Percentiles rank a stretch among this genome's conserved stretches.
phyloP scores from a whole-genome alignment of 1,284 basidiomycete genomes.

The Cerrena zonata region DNA sequence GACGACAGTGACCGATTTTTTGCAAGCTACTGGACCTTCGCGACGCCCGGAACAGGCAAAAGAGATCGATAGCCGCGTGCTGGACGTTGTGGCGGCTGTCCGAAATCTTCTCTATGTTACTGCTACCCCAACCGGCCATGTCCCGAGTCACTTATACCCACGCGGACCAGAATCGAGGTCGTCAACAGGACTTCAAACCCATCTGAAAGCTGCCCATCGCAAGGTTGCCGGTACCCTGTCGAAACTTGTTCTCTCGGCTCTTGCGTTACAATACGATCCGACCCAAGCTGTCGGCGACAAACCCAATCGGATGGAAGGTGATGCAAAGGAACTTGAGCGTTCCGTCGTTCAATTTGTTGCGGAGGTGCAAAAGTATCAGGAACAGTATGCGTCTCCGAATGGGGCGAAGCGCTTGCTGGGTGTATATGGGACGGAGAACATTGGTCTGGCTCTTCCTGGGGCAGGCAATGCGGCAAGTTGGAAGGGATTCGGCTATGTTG shows the following conservation, averaged over 20 bases:
- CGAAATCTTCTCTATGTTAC: slow-evolving; percentile 71
- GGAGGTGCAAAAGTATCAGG: slow-evolving; percentile 61
- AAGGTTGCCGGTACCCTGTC: slow-evolving; percentile 76
- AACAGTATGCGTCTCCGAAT: slow-evolving; percentile 28
- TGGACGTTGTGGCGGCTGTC: slow-evolving; percentile 62
- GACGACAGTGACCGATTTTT: slow-evolving; percentile 56
- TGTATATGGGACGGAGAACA: slow-evolving; percentile 54
- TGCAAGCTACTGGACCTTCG: slow-evolving; percentile 36
- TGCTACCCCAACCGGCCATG: slow-evolving; percentile 56
- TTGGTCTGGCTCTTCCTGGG: slow-evolving; percentile 70
- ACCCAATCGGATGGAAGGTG: slow-evolving; percentile 66
- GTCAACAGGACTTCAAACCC: slow-evolving; percentile 42
- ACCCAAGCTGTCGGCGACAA: slow-evolving; percentile 56
- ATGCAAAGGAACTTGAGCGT: slow-evolving; percentile 73
- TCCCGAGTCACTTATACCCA: slow-evolving; percentile 52
- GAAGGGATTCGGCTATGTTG: slow-evolving; percentile 77
- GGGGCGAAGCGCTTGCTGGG: slow-evolving; percentile 56
- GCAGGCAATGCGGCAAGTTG: slow-evolving; percentile 63
- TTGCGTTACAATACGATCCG: slow-evolving; percentile 73
- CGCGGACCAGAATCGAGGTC: slow-evolving; percentile 38
- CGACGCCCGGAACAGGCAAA: slow-evolving; percentile 49
- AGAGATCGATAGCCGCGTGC: slow-evolving; percentile 58
- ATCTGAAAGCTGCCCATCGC: slow-evolving; percentile 65
- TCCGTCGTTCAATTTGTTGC: slow-evolving; percentile 68
- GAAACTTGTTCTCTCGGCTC: slow-evolving; percentile 68